These are phyloP conservation scores for Calocybe gangraenosa DNA, from an alignment of 768 basidiomycete genomes.

Conservation along the genomic window DNA sequence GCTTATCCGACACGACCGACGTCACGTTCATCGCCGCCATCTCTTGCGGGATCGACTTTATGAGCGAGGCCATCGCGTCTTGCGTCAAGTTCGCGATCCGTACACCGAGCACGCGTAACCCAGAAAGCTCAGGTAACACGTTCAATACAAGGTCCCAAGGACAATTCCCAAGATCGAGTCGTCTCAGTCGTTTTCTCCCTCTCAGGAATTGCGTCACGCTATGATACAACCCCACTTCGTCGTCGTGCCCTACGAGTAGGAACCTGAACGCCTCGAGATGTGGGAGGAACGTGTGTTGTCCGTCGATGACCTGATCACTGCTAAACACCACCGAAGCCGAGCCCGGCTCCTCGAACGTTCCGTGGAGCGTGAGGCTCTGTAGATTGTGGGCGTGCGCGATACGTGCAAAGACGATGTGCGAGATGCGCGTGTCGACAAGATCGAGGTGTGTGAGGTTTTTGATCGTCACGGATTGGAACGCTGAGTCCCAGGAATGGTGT, in stretches of 20 bases:
- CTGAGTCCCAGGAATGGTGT: conserved; percentile 63
- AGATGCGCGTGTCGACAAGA: conserved; percentile 67
- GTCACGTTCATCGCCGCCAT: conserved; percentile 55
- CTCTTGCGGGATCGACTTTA: conserved; percentile 35
- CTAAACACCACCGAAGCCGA: conserved; percentile 58
- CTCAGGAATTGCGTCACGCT: conserved; percentile 53
- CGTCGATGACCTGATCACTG: conserved; percentile 57
- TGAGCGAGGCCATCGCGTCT: conserved; percentile 31
- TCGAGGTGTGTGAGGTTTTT: conserved; percentile 66
- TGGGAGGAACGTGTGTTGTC: conserved; percentile 56
- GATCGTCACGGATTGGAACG: conserved; percentile 60
- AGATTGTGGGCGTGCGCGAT: conserved; percentile 61
- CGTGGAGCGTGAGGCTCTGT: conserved; percentile 60
- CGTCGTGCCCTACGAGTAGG: conserved; percentile 59
- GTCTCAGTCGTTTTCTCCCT: conserved; percentile 40
- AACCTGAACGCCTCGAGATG: conserved; percentile 62
- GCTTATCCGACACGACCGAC: conserved; percentile 44
- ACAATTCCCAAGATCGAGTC: conserved; percentile 61
- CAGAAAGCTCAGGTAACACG: conserved; percentile 46
- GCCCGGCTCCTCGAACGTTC: conserved; percentile 56
- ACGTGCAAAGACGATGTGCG: conserved; percentile 55
- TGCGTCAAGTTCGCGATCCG: conserved; percentile 47
- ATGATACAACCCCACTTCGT: conserved; percentile 47
- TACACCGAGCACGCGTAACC: conserved; percentile 55
- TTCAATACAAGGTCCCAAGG: conserved; percentile 57